These are phyloP conservation scores for Aspergillus phoenicis DNA, from an alignment of 2,329 filamentous ascomycete species.

Conservation along the genomic window DNA sequence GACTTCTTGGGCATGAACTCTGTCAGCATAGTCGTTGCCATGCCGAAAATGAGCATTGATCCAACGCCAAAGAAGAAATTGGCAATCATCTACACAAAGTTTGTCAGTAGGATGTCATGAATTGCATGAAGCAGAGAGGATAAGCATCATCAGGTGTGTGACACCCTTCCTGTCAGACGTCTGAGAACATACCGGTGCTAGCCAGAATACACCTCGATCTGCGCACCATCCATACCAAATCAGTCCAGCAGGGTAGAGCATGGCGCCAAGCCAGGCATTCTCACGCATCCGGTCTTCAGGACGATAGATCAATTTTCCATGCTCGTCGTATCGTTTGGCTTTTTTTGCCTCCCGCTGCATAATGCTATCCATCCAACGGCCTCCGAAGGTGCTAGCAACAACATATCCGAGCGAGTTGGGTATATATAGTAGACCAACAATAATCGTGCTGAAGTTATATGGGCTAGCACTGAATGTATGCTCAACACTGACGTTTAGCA, in stretches of 20 bases:
- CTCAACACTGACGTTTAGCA: constrained; percentile 77
- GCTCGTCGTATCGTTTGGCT: constrained; percentile 67
- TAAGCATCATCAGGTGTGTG: neutral
- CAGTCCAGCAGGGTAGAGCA: constrained; percentile 69
- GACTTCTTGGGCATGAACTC: constrained; percentile 76
- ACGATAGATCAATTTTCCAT: constrained; percentile 66
- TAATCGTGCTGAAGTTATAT: constrained; percentile 68
- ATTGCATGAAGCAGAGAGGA: neutral
- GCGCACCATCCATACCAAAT: constrained; percentile 78
- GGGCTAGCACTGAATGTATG: constrained; percentile 66
- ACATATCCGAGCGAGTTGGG: constrained; percentile 75
- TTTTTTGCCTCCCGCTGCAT: constrained; percentile 76
- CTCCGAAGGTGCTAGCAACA: constrained; percentile 67
- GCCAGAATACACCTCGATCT: constrained; percentile 64
- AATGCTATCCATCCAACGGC: constrained; percentile 76
- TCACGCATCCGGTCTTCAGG: constrained; percentile 83
- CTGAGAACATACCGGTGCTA: constrained; percentile 52
- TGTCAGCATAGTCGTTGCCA: constrained; percentile 78
- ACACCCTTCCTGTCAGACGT: neutral
- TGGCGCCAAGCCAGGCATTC: constrained; percentile 75
- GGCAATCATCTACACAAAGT: constrained; percentile 53
- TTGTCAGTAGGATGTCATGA: neutral
- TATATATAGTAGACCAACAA: constrained; percentile 77
- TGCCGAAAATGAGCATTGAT: constrained; percentile 76
- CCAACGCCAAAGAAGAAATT: constrained; percentile 76